Percentiles rank a stretch among this genome's conserved stretches.
Evolutionary conservation across 768 basidiomycete genomes (phyloP).

Genomic region (Epithele typhae): DNA sequence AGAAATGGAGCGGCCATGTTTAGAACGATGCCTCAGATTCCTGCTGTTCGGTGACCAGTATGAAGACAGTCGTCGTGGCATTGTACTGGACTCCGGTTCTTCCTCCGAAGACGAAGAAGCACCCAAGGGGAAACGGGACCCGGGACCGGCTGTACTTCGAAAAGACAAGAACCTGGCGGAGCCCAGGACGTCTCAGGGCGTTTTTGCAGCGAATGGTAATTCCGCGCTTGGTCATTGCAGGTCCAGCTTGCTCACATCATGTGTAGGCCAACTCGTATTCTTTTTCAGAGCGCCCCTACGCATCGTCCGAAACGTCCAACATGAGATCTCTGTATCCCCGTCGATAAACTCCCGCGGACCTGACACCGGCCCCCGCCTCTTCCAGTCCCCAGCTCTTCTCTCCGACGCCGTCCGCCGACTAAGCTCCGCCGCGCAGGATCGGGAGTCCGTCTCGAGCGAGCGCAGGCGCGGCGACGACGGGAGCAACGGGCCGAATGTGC

Average conservation of each 20-base stretch:
- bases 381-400: slow-evolving; percentile 63
- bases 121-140: slow-evolving; percentile 39
- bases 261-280: slow-evolving; percentile 75
- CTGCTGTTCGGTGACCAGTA: slow-evolving; percentile 66
- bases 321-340: slow-evolving; percentile 45
- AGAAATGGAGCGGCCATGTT: slow-evolving; percentile 71
- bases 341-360: slow-evolving; percentile 20
- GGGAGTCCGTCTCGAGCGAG: slow-evolving; percentile 33
- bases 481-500: slow-evolving; percentile 56
- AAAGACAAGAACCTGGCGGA: slow-evolving; percentile 78
- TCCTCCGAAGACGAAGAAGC: slow-evolving; percentile 61
- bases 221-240: too few relatives aligned
- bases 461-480: slow-evolving; percentile 43
- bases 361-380: slow-evolving; percentile 30
- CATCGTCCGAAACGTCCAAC: slow-evolving; percentile 55
- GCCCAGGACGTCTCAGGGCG: slow-evolving; percentile 81
- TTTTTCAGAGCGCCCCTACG: slow-evolving; percentile 80
- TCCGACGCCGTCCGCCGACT: slow-evolving; percentile 72
- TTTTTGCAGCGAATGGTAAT: slow-evolving; percentile 85
- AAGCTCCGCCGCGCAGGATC: slow-evolving; percentile 57
- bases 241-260: background rate
- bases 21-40: slow-evolving; percentile 81
- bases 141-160: slow-evolving; percentile 50
- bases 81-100: slow-evolving; percentile 51
- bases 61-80: slow-evolving; percentile 29